phyloP scores from a whole-genome alignment of 2,329 filamentous ascomycete genomes.

The Colletotrichum horii region DNA sequence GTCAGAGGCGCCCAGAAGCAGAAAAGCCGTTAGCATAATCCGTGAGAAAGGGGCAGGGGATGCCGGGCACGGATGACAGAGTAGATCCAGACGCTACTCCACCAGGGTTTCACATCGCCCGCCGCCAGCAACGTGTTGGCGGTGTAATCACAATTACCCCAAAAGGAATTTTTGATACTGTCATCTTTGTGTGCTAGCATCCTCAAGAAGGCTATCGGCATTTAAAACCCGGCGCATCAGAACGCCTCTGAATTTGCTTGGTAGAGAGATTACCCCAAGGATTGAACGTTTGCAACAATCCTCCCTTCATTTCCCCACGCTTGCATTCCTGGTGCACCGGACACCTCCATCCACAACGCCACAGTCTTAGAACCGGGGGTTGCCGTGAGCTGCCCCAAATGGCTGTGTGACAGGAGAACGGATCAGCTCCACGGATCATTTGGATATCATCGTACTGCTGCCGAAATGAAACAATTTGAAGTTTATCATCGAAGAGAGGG shows the following conservation, averaged over 20 bases:
- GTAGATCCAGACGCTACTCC: neutral
- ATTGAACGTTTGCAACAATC: neutral
- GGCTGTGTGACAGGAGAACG: neutral
- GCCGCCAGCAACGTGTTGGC: neutral
- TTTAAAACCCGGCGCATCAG: neutral
- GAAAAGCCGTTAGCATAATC: neutral
- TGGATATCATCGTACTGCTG: neutral
- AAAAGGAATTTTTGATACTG: neutral
- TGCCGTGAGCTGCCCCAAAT: neutral
- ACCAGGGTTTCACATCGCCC: neutral
- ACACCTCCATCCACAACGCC: neutral
- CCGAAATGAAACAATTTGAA: neutral
- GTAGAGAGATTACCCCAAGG: neutral
- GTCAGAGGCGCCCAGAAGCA: neutral
- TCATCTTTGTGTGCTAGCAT: neutral
- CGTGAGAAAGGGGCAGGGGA: neutral
- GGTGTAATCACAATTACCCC: neutral
- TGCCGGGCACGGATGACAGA: neutral
- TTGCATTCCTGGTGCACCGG: neutral
- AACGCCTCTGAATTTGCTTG: neutral
- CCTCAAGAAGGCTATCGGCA: neutral
- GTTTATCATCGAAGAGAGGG: neutral
- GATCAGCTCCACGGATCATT: neutral
- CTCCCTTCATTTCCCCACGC: neutral
- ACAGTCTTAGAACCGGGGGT: neutral